Evolutionary conservation across 2,329 filamentous ascomycete species (phyloP).

Genomic region (Bipolaris victoriae): DNA sequence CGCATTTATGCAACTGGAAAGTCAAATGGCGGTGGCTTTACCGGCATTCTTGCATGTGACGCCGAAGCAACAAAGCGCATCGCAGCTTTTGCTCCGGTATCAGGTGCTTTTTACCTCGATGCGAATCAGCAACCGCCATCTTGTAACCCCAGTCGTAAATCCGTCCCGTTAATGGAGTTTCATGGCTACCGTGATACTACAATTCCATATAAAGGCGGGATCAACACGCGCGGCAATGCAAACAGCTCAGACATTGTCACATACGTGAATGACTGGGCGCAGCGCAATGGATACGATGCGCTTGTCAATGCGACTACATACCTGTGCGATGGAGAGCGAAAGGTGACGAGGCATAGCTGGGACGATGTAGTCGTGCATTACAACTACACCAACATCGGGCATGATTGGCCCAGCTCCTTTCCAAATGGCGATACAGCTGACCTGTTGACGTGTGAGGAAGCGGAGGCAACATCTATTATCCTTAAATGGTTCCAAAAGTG

Average conservation of each 20-base stretch:
- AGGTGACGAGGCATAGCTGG: slow-evolving; percentile 34
- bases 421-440: slow-evolving; percentile 36
- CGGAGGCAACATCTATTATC: slow-evolving; percentile 41
- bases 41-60: slow-evolving; percentile 57
- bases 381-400: slow-evolving; percentile 46
- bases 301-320: slow-evolving; percentile 33
- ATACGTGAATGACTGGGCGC: slow-evolving; percentile 50
- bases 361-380: slow-evolving; percentile 49
- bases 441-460: slow-evolving; percentile 36
- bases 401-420: slow-evolving; percentile 51
- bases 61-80: slow-evolving; percentile 51
- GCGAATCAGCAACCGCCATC: slow-evolving; percentile 24
- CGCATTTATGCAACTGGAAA: slow-evolving; percentile 59
- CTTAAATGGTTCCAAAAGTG: slow-evolving; percentile 41
- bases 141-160: slow-evolving; percentile 36
- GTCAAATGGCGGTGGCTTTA: slow-evolving; percentile 62
- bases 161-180: slow-evolving; percentile 53
- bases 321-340: slow-evolving; percentile 40
- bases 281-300: slow-evolving; percentile 41
- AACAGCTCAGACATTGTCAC: slow-evolving; percentile 25
- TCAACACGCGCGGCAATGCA: slow-evolving; percentile 27
- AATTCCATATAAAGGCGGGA: slow-evolving; percentile 51
- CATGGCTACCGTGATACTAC: slow-evolving; percentile 53
- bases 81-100: slow-evolving; percentile 58
- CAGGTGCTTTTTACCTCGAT: slow-evolving; percentile 55